Percentiles rank a stretch among this genome's conserved stretches.
phyloP scores from a whole-genome alignment of 2,329 filamentous ascomycete genomes.

The Paraphoma chrysanthemicola region DNA sequence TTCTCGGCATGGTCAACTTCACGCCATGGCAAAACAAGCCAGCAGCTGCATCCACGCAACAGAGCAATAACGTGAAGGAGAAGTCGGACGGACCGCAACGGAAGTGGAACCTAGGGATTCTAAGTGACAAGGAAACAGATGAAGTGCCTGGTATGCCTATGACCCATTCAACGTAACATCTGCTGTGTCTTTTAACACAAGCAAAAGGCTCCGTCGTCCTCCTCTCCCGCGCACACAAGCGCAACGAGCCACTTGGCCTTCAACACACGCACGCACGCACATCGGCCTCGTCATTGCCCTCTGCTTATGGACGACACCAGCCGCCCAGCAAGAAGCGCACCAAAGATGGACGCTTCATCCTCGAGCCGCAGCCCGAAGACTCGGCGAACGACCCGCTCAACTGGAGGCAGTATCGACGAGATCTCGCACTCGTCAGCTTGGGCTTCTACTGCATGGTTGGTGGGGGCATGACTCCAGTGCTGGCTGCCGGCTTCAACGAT shows the following conservation, averaged over 20 bases:
- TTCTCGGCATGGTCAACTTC: conserved; percentile 8
- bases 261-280: conserved; percentile 67
- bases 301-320: conserved; percentile 31
- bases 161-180: not conserved
- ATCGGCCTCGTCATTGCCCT: conserved; percentile 61
- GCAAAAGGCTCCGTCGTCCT: conserved; percentile 65
- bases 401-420: conserved; percentile 83
- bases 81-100: conserved; percentile 2
- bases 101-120: conserved; percentile 73
- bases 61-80: conserved; percentile 12
- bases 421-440: conserved; percentile 78
- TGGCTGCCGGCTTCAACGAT: conserved; percentile 88
- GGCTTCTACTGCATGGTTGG: conserved; percentile 94
- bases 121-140: conserved; percentile 81
- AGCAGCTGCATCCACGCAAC: not conserved
- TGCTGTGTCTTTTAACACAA: not conserved
- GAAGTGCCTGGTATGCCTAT: conserved; percentile 77
- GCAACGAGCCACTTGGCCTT: conserved; percentile 68
- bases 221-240: conserved; percentile 61
- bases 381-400: conserved; percentile 91
- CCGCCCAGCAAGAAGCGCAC: conserved; percentile 73
- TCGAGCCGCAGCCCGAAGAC: conserved; percentile 92
- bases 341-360: conserved; percentile 79
- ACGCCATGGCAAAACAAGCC: not conserved
- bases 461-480: conserved; percentile 87